Conservation (phyloP, 2,329 filamentous ascomycete genomes). For the Diaporthe citriasiana region DNA sequence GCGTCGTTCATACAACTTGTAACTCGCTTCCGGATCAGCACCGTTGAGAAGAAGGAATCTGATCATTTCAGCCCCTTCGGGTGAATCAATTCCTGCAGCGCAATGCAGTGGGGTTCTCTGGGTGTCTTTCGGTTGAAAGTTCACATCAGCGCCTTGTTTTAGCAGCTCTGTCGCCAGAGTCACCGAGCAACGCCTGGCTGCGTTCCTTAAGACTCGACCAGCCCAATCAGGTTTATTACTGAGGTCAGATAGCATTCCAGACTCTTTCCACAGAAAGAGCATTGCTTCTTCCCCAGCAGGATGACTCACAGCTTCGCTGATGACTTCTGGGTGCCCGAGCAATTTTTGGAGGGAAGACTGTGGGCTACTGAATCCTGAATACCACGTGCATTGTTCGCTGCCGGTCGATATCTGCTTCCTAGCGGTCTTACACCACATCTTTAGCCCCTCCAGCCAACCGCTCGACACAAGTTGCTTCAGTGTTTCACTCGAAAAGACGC, state of each 20-base stretch:
- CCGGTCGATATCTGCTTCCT: no score
- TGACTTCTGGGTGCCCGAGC: no score
- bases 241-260: background rate
- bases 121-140: background rate
- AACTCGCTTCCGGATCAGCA: background rate
- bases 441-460: background rate
- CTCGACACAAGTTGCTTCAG: background rate
- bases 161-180: background rate
- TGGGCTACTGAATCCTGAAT: no score
- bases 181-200: background rate
- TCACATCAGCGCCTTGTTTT: background rate
- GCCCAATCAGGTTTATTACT: background rate
- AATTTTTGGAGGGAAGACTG: no score
- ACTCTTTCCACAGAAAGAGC: background rate
- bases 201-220: background rate
- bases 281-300: background rate
- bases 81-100: background rate
- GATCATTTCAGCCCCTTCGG: conserved; percentile 4
- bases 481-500: no score
- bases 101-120: background rate
- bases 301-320: background rate
- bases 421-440: background rate
- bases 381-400: no score
- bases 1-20: no score
- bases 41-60: background rate